These are phyloP conservation scores for Globisporangium orthogonon DNA, from an alignment of 352 stramenopile species.

Conservation along the genomic window DNA sequence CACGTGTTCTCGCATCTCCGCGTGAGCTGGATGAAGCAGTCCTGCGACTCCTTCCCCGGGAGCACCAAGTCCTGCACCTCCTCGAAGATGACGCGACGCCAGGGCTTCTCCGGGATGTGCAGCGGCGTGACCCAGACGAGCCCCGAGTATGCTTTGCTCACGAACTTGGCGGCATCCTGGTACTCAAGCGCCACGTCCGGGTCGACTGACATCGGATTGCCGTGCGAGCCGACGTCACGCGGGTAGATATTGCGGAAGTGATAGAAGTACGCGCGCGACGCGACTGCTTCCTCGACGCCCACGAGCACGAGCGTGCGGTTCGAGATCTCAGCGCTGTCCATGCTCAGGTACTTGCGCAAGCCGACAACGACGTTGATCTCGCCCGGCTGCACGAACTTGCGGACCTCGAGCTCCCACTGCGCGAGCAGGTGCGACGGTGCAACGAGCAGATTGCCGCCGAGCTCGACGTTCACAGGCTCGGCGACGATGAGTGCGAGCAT, in stretches of 20 bases:
- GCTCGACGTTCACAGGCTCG: constrained; percentile 40
- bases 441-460: constrained; percentile 59
- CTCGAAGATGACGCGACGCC: constrained; percentile 81
- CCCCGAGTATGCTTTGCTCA: constrained; percentile 76
- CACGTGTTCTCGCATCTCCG: constrained; percentile 70
- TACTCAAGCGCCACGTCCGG: constrained; percentile 46
- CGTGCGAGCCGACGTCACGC: constrained; percentile 23
- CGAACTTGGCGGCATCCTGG: constrained; percentile 66
- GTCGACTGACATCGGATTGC: constrained; percentile 39
- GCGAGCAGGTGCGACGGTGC: constrained; percentile 73
- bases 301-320: constrained; percentile 82
- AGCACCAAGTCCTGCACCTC: constrained; percentile 84
- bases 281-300: constrained; percentile 67
- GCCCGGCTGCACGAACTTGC: constrained; percentile 61
- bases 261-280: constrained; percentile 55
- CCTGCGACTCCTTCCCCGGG: constrained; percentile 56
- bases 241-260: constrained; percentile 52
- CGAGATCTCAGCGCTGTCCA: constrained; percentile 35
- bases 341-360: constrained; percentile 43
- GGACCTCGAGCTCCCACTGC: constrained; percentile 76
- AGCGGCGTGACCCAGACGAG: constrained; percentile 60
- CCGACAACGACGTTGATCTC: constrained; percentile 75
- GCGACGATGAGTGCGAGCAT: constrained; percentile 71
- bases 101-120: constrained; percentile 59
- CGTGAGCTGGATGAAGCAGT: constrained; percentile 85